Evolutionary conservation across 805 yeast species (phyloP).

Genomic region (Suhomyces pyralidae): DNA sequence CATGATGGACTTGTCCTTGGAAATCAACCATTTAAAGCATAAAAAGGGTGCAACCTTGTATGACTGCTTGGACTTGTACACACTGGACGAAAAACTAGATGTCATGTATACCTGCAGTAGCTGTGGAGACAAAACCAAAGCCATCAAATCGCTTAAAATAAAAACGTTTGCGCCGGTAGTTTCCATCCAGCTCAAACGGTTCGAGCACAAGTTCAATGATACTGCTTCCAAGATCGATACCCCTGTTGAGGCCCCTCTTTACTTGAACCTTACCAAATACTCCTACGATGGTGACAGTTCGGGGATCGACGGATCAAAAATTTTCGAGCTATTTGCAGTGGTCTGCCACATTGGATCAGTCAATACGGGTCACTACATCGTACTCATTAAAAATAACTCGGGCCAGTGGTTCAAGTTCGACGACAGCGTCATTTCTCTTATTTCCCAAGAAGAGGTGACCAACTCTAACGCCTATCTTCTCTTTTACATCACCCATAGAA

Average conservation of each 20-base stretch:
- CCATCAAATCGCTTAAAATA: slow-evolving; percentile 66
- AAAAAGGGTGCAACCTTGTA: slow-evolving; percentile 36
- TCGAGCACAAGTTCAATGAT: slow-evolving; percentile 53
- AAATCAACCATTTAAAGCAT: slow-evolving; percentile 43
- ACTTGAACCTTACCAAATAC: slow-evolving; percentile 69
- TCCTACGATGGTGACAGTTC: slow-evolving; percentile 16
- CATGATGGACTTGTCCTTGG: slow-evolving; percentile 83
- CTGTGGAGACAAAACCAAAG: slow-evolving; percentile 62
- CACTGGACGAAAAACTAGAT: slow-evolving; percentile 73
- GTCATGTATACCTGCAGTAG: slow-evolving; percentile 64
- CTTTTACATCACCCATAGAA: slow-evolving; percentile 57
- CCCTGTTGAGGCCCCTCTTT: slow-evolving; percentile 68
- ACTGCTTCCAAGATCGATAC: slow-evolving; percentile 71
- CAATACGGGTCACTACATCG: slow-evolving; percentile 92
- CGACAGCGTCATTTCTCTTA: slow-evolving; percentile 74
- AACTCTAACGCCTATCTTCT: slow-evolving; percentile 76
- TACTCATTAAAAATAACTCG: slow-evolving; percentile 66
- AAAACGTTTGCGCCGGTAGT: slow-evolving; percentile 72
- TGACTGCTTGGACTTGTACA: slow-evolving; percentile 74
- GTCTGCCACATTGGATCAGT: slow-evolving; percentile 90
- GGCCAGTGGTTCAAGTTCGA: slow-evolving; percentile 90
- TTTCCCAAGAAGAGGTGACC: slow-evolving; percentile 63
- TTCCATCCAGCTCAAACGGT: slow-evolving; percentile 80
- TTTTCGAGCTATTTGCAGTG: slow-evolving; percentile 82
- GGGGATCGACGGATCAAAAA: slow-evolving; percentile 28